Conservation (phyloP, 148 eudicot species). For the Cornus controversa region DNA sequence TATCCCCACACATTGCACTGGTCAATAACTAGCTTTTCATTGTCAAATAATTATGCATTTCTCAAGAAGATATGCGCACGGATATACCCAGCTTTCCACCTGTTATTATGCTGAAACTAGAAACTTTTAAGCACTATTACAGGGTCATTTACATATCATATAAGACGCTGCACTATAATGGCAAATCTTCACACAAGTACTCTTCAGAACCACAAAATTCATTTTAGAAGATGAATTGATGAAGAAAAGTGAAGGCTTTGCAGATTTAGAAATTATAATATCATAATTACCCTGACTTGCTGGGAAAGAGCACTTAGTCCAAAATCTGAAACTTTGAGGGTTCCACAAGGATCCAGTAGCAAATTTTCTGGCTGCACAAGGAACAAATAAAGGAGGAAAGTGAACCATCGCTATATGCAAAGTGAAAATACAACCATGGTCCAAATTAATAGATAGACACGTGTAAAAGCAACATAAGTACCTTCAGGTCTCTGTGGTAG, state of each 20-base stretch:
- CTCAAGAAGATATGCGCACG: background rate
- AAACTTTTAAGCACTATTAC: background rate
- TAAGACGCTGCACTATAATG: background rate
- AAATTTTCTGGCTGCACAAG: slow-evolving; percentile 83
- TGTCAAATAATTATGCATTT: background rate
- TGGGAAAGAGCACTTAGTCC: slow-evolving; percentile 96
- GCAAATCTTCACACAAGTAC: background rate
- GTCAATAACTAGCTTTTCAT: too few relatives aligned
- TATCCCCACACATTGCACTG: too few relatives aligned
- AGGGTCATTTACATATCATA: background rate
- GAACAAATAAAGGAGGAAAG: background rate
- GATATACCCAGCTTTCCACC: background rate
- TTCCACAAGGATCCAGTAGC: slow-evolving; percentile 74
- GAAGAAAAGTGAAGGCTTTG: background rate
- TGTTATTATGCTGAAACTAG: too few relatives aligned
- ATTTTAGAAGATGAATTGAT: background rate
- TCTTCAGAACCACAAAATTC: background rate
- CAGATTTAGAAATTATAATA: slow-evolving; percentile 3
- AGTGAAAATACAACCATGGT: background rate
- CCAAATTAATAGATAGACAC: background rate
- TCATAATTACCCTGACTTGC: slow-evolving; percentile 70
- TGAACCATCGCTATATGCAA: background rate
- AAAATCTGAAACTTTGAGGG: slow-evolving; percentile 95
- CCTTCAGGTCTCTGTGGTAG: slow-evolving; percentile 94
- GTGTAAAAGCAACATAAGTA: slow-evolving; percentile 15